A percentile compares a stretch with the other conserved stretches of the same genome.
These are phyloP conservation scores for Coemansia reversa DNA, from an alignment of 192 early-diverging fungal species.

Conservation along the genomic window DNA sequence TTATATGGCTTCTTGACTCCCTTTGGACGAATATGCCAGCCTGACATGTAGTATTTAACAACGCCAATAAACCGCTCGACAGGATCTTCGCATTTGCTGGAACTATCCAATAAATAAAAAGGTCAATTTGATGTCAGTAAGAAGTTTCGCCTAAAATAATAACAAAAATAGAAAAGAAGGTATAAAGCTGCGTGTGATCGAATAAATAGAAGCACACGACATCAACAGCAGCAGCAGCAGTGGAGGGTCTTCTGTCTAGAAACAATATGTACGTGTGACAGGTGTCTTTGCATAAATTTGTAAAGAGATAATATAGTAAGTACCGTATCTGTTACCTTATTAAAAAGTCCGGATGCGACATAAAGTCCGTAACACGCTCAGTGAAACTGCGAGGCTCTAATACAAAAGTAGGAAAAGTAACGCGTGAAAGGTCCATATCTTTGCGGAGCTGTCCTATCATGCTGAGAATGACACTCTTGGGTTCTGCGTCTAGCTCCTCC, in stretches of 20 bases:
- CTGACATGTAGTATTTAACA: slow-evolving; percentile 82
- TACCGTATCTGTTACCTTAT: slow-evolving; percentile 54
- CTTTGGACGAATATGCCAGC: slow-evolving; percentile 92
- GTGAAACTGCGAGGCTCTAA: slow-evolving; percentile 91
- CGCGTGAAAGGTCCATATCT: slow-evolving; percentile 86
- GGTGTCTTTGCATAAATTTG: neutral
- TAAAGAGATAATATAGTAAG: slow-evolving; percentile 2
- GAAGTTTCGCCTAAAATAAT: neutral
- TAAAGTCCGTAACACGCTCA: slow-evolving; percentile 95
- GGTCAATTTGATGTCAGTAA: neutral
- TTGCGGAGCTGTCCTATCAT: slow-evolving; percentile 86
- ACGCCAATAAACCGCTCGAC: slow-evolving; percentile 77
- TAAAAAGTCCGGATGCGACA: slow-evolving; percentile 83
- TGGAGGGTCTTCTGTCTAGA: neutral
- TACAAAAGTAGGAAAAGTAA: slow-evolving; percentile 95
- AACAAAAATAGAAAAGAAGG: neutral
- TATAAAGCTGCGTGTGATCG: too few species aligned
- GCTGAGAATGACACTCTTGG: slow-evolving; percentile 77
- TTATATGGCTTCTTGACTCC: slow-evolving; percentile 96
- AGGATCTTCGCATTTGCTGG: slow-evolving; percentile 65
- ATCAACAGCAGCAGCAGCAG: too few species aligned
- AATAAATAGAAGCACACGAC: too few species aligned
- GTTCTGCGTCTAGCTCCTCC: slow-evolving; percentile 81
- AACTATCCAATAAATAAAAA: slow-evolving; percentile 52
- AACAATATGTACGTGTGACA: neutral